Evolutionary conservation across 148 eudicot genomes (phyloP), one percentile per base, ranked within the genome.

Genomic region (Nepenthes mirabilis): DNA sequence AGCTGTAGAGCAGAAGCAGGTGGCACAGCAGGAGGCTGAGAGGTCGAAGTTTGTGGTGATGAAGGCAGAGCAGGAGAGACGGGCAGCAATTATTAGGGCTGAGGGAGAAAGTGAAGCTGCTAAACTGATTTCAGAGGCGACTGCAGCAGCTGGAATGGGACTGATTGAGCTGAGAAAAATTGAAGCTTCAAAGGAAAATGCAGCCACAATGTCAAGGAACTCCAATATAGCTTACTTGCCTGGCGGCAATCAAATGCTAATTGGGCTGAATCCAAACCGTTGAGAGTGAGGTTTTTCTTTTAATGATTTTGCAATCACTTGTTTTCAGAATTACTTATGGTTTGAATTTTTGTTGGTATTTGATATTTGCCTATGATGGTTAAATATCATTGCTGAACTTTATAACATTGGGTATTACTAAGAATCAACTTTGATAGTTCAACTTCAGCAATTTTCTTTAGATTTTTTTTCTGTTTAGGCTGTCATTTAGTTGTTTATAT

Each of bases 21-120:
- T 91, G 64, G 98, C 98, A 6, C 98, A 91, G 66, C 98, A 91
- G 68, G 96, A 91, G 83, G 98, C 98, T n/a, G 98, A 91, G 83
- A 71, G 98, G 80, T 88, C 96, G 1, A 91, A 77, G 67, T 91
- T 79, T 54, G 96, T 91, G 50, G 98, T 91, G 60, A 82, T 82
- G 54, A 91, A 88, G 72, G 86, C 96, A 2, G 98, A 91, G 80
- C 98, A 91, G 71, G 98, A 91, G 80, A 78, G 85, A 68, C 80
- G 96, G 34, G 98, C 98, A 0, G 98, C 98, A 6, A 80, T 91
- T 63, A 85, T 91, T 33, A 79, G 96, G 83, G 98, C 98, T 5
- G 98, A 91, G 59, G 98, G 98, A 36, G 98, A 91, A 74, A 91
- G 98, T 65, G 96, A 91, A 70, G 72, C 96, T 36, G 98, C 96